These are phyloP conservation scores for Agrostemma githago DNA, from an alignment of 148 eudicot genomes.

Conservation along the genomic window DNA sequence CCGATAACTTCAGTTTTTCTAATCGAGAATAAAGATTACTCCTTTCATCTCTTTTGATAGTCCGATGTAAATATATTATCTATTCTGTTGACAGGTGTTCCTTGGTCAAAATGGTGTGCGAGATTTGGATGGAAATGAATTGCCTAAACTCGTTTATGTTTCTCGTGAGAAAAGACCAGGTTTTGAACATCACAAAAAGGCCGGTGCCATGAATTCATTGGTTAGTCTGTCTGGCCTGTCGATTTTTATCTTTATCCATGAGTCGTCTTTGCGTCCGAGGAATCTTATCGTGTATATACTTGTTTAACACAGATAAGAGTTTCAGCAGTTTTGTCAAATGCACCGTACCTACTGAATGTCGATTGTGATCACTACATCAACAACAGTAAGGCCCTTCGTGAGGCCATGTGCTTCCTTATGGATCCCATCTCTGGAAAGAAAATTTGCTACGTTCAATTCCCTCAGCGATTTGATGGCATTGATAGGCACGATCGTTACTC, in stretches of 20 bases:
- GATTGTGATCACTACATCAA: slow-evolving; percentile 98
- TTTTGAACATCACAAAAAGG: slow-evolving; percentile 91
- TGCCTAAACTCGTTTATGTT: slow-evolving; percentile 93
- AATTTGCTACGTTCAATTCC: slow-evolving; percentile 92
- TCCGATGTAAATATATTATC: background rate
- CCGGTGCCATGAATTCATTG: slow-evolving; percentile 99
- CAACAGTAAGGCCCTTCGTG: slow-evolving; percentile 90
- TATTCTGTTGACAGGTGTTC: slow-evolving; percentile 53
- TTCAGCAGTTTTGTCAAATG: slow-evolving; percentile 87
- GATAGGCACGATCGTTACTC: slow-evolving; percentile 95
- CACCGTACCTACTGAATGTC: slow-evolving; percentile 83
- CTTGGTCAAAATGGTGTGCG: slow-evolving; percentile 82
- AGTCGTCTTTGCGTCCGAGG: background rate
- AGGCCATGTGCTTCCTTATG: slow-evolving; percentile 98
- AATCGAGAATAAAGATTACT: background rate
- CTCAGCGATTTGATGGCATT: slow-evolving; percentile 94
- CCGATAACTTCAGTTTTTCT: background rate
- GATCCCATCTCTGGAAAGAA: slow-evolving; percentile 92
- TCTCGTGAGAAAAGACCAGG: slow-evolving; percentile 99
- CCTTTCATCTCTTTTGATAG: background rate
- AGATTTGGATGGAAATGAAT: slow-evolving; percentile 70
- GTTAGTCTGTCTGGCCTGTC: slow-evolving; percentile 28
- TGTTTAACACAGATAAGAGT: slow-evolving; percentile 57
- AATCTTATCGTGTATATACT: background rate
- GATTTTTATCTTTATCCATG: background rate